Conservation (phyloP, 257 asterid genomes). For the Solanum commersonii region DNA sequence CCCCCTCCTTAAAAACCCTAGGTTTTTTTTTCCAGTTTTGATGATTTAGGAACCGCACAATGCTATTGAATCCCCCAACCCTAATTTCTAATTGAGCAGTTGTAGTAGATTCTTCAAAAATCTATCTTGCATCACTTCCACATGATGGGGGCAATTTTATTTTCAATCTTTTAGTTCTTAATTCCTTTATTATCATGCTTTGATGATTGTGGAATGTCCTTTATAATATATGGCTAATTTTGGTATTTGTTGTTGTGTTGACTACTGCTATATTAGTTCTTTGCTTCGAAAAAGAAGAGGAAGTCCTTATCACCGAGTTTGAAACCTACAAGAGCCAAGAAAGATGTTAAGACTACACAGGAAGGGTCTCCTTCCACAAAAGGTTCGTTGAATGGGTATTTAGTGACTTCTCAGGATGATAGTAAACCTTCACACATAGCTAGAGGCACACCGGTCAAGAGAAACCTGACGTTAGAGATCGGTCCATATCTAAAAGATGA, state of each 20-base stretch:
- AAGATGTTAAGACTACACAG: slow-evolving; percentile 33
- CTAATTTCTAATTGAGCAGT: background rate
- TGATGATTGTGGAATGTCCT: background rate
- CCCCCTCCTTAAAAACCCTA: background rate
- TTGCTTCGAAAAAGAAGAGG: slow-evolving; percentile 79
- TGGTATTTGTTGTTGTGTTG: background rate
- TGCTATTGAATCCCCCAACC: background rate
- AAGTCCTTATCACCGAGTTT: slow-evolving; percentile 55
- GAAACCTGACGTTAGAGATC: slow-evolving; percentile 49
- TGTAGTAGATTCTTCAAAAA: background rate
- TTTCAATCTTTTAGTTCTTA: background rate
- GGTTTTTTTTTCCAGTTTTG: background rate
- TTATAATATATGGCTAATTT: background rate
- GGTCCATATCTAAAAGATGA: slow-evolving; percentile 28
- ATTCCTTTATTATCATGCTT: background rate
- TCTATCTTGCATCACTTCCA: background rate
- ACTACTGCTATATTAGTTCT: slow-evolving; percentile 41
- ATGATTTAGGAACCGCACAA: background rate
- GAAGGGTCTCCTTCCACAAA: slow-evolving; percentile 65
- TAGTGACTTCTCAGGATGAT: slow-evolving; percentile 43
- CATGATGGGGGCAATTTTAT: background rate
- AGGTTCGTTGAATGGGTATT: slow-evolving; percentile 46
- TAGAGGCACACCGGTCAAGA: slow-evolving; percentile 29
- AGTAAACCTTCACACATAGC: slow-evolving; percentile 16
- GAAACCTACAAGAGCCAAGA: slow-evolving; percentile 43